Percentiles rank a stretch among this genome's conserved stretches.
These are phyloP conservation scores for Kodamaea laetipori DNA, from an alignment of 805 yeast species.

Conservation along the genomic window DNA sequence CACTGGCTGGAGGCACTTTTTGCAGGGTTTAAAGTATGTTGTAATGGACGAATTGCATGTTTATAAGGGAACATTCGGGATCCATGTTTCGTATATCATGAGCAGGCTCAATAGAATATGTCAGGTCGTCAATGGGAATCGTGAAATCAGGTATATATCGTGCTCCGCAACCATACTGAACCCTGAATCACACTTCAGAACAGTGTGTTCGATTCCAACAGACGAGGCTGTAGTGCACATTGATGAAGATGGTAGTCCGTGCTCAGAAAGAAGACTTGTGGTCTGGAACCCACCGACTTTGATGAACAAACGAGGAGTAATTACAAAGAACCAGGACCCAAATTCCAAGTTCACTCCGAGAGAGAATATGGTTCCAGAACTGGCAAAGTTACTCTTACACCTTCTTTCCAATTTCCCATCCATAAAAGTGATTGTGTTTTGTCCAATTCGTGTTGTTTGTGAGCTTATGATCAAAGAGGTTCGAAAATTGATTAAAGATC, in stretches of 20 bases:
- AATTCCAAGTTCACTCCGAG: constrained; percentile 39
- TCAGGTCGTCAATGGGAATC: constrained; percentile 50
- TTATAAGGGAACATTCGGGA: constrained; percentile 88
- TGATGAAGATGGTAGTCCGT: constrained; percentile 84
- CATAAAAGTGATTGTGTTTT: constrained; percentile 84
- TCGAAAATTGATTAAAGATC: constrained; percentile 37
- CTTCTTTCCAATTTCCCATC: constrained; percentile 55
- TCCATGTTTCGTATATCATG: constrained; percentile 86
- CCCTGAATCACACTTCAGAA: constrained; percentile 71
- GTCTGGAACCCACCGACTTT: constrained; percentile 83
- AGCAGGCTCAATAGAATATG: constrained; percentile 69
- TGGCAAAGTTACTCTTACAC: constrained; percentile 72
- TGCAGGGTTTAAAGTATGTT: constrained; percentile 64
- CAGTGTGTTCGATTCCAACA: constrained; percentile 65
- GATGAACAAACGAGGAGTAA: constrained; percentile 55
- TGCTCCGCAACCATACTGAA: constrained; percentile 91
- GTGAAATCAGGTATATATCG: constrained; percentile 66
- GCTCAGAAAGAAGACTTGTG: constrained; percentile 71
- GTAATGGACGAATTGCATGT: constrained; percentile 86
- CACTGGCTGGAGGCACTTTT: constrained; percentile 65
- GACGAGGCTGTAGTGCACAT: constrained; percentile 55
- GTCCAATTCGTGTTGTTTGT: constrained; percentile 82
- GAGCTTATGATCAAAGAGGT: constrained; percentile 87
- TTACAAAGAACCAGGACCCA: background rate
- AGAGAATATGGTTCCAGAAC: constrained; percentile 70